A percentile compares a stretch with the other conserved stretches of the same genome.
Evolutionary conservation across 345 rosid genomes (phyloP).

Genomic region (Noccaea caerulescens): DNA sequence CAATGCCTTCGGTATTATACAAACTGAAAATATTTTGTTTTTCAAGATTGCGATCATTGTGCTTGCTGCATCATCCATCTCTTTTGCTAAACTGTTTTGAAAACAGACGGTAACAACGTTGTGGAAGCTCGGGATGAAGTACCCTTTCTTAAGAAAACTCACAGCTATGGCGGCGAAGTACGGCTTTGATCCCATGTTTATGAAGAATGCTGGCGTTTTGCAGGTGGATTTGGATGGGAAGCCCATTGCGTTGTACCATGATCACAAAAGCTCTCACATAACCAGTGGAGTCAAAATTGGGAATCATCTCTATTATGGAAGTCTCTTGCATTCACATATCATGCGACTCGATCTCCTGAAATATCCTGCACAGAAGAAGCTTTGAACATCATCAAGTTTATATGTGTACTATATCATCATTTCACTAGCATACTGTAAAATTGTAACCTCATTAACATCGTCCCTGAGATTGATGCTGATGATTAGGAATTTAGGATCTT

Average conservation of each 20-base stretch:
- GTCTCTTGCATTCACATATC: conserved; percentile 44
- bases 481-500: background rate
- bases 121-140: conserved; percentile 36
- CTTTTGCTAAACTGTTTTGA: background rate
- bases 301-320: conserved; percentile 58
- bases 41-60: too few species aligned
- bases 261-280: conserved; percentile 40
- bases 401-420: background rate
- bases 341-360: conserved; percentile 52
- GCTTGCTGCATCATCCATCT: too few species aligned
- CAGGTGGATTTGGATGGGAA: conserved; percentile 67
- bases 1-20: conserved; percentile 46
- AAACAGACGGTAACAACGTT: conserved; percentile 37
- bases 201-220: conserved; percentile 53
- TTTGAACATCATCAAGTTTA: background rate
- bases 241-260: conserved; percentile 57
- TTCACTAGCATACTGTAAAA: background rate
- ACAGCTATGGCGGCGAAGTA: conserved; percentile 41
- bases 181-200: background rate
- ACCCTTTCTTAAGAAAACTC: conserved; percentile 58
- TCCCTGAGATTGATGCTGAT: background rate
- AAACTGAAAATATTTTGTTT: background rate
- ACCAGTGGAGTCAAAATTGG: conserved; percentile 60
- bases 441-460: conserved; percentile 8
- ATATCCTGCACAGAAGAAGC: conserved; percentile 47